These are phyloP conservation scores for Penicillium arizonense DNA, from an alignment of 495 filamentous ascomycete genomes.

Conservation along the genomic window DNA sequence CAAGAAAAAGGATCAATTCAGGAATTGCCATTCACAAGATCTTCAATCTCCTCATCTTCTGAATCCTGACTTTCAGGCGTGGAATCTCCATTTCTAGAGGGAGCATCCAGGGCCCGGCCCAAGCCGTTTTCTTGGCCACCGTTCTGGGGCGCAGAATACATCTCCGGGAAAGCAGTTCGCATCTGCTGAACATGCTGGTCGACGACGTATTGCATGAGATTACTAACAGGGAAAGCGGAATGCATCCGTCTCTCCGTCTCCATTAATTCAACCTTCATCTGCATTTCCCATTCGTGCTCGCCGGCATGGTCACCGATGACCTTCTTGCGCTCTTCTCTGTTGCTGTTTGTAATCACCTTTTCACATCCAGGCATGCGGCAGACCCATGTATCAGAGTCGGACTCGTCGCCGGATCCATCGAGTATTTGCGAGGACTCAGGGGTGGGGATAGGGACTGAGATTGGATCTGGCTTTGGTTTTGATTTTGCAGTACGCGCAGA, in stretches of 20 bases:
- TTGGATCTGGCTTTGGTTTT: constrained; percentile 31
- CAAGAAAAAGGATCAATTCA: neutral
- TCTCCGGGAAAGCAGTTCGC: constrained; percentile 25
- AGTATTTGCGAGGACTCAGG: constrained; percentile 16
- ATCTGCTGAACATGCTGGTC: constrained; percentile 24
- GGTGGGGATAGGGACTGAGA: constrained; percentile 40
- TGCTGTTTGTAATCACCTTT: constrained; percentile 59
- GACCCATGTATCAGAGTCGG: constrained; percentile 64
- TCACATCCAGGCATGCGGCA: constrained; percentile 69
- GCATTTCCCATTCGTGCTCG: constrained; percentile 61
- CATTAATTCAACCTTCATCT: constrained; percentile 59
- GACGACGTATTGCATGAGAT: constrained; percentile 36
- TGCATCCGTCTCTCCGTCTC: constrained; percentile 46
- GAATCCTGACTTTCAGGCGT: neutral
- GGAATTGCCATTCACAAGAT: neutral
- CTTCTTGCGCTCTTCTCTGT: constrained; percentile 53
- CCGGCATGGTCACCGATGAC: constrained; percentile 63
- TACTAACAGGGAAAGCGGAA: constrained; percentile 35
- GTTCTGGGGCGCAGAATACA: constrained; percentile 9
- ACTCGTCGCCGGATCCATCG: constrained; percentile 24
- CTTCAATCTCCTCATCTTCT: constrained; percentile 6
- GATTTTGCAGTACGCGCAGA: constrained; percentile 2
- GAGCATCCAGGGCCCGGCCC: neutral
- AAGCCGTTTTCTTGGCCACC: constrained; percentile 4
- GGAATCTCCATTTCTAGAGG: neutral